Percentiles rank a stretch among this genome's conserved stretches.
These are phyloP conservation scores for Penicillium rolfsii DNA, from an alignment of 2,329 filamentous ascomycete genomes.

Conservation along the genomic window DNA sequence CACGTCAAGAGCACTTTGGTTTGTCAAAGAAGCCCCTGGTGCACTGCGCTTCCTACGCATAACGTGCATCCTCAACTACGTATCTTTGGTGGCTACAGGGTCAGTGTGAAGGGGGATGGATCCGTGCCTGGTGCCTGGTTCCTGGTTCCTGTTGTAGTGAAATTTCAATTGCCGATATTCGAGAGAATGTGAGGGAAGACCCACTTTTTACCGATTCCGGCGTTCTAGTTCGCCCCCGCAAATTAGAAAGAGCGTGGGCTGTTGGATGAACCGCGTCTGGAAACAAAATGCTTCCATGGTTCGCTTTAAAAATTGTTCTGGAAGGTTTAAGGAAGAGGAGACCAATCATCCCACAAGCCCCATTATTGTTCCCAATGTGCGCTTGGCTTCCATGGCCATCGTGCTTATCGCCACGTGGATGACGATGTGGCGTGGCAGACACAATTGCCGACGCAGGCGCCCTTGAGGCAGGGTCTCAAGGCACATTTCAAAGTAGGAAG, in stretches of 20 bases:
- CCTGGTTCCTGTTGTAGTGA: neutral
- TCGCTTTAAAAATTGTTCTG: neutral
- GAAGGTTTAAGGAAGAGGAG: neutral
- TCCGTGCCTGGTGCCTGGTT: neutral
- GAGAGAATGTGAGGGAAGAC: neutral
- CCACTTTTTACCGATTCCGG: conserved; percentile 1
- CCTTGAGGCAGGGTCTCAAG: neutral
- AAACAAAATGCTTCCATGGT: neutral
- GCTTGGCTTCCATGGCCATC: neutral
- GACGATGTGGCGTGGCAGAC: neutral
- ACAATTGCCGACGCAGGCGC: neutral
- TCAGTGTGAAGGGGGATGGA: neutral
- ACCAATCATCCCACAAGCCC: neutral
- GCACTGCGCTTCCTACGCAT: neutral
- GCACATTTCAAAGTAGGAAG: neutral
- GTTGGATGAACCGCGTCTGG: neutral
- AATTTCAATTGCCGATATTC: neutral
- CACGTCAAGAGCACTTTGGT: neutral
- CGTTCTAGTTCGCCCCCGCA: neutral
- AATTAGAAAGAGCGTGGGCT: neutral
- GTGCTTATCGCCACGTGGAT: neutral
- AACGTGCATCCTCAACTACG: neutral
- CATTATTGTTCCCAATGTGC: neutral
- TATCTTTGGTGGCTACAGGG: neutral
- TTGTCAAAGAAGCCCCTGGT: neutral